Conservation (phyloP, 2,329 filamentous ascomycete species). For the Fusarium albidum region DNA sequence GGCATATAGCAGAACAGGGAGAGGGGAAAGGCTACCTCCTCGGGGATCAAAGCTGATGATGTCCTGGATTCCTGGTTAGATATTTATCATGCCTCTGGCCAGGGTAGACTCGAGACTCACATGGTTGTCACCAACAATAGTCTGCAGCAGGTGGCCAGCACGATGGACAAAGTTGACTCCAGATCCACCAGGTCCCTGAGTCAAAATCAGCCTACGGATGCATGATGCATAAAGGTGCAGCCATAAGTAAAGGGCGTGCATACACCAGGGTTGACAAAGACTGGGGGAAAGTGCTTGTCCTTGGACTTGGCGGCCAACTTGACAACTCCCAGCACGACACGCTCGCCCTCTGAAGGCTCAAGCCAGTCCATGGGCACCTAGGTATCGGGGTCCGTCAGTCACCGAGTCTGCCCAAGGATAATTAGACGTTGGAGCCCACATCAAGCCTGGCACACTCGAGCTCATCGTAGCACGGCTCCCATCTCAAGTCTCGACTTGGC, state of each 20-base stretch:
- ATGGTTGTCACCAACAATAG: slow-evolving; percentile 56
- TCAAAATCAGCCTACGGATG: slow-evolving; percentile 3
- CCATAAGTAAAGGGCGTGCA: slow-evolving; percentile 1
- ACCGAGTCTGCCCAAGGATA: not conserved
- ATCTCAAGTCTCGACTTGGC: slow-evolving; percentile 40
- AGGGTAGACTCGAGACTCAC: slow-evolving; percentile 40
- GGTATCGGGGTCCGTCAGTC: not conserved
- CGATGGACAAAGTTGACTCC: slow-evolving; percentile 48
- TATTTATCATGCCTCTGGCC: too few relatives aligned
- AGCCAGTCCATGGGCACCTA: slow-evolving; percentile 49
- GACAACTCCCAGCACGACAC: slow-evolving; percentile 45
- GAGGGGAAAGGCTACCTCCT: slow-evolving; percentile 45
- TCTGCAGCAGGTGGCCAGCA: slow-evolving; percentile 48
- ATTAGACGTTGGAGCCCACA: slow-evolving; percentile 26
- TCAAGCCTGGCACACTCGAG: slow-evolving; percentile 47
- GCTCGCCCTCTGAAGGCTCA: slow-evolving; percentile 36
- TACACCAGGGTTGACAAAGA: slow-evolving; percentile 49
- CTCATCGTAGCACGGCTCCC: slow-evolving; percentile 44
- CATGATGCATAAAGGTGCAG: not conserved
- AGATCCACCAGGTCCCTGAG: slow-evolving; percentile 58
- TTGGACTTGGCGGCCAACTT: slow-evolving; percentile 44
- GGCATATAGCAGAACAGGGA: not conserved
- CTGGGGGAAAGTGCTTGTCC: slow-evolving; percentile 38
- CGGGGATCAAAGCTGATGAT: slow-evolving; percentile 61
- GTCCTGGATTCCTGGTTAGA: slow-evolving; percentile 43